Percentiles rank a stretch among this genome's conserved stretches.
These are phyloP conservation scores for Pleodorina starrii DNA, from an alignment of 139 green algal genomes.

Conservation along the genomic window DNA sequence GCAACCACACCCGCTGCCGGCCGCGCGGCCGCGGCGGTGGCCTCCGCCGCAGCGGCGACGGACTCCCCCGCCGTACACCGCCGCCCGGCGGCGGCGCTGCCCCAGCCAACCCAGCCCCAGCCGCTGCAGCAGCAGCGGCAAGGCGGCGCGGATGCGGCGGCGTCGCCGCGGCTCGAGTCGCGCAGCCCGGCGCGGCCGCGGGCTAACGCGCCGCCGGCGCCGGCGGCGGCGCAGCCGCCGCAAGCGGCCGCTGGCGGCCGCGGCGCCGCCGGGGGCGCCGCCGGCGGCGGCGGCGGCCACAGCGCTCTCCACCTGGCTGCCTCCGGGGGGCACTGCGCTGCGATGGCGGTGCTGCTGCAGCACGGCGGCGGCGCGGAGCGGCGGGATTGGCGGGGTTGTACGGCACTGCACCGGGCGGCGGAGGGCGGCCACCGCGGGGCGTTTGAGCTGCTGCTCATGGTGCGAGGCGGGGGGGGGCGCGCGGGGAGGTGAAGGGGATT, in stretches of 20 bases:
- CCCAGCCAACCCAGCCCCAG: too few relatives aligned
- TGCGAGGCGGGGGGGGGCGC: too few relatives aligned
- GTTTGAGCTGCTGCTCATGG: constrained; percentile 43
- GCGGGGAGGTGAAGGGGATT: too few relatives aligned
- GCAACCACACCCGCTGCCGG: too few relatives aligned
- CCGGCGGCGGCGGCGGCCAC: constrained; percentile 9
- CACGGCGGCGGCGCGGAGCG: background rate
- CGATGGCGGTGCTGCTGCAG: constrained; percentile 35
- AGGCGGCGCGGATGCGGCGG: too few relatives aligned
- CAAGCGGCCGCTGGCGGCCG: too few relatives aligned
- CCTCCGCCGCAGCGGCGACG: background rate
- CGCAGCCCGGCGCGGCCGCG: too few relatives aligned
- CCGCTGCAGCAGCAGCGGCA: too few relatives aligned
- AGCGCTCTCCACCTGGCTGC: constrained; percentile 41
- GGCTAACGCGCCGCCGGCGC: background rate
- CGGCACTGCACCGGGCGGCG: constrained; percentile 26
- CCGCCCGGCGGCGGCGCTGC: background rate
- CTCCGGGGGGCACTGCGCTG: constrained; percentile 11
- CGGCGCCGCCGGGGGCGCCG: background rate
- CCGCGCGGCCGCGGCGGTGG: background rate
- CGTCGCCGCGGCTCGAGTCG: too few relatives aligned
- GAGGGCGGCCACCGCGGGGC: constrained; percentile 42
- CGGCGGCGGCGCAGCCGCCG: too few relatives aligned
- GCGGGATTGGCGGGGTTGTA: constrained; percentile 21
- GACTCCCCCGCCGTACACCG: background rate